Evolutionary conservation across 2,329 filamentous ascomycete genomes (phyloP).

Genomic region (Ascomycota sp.): DNA sequence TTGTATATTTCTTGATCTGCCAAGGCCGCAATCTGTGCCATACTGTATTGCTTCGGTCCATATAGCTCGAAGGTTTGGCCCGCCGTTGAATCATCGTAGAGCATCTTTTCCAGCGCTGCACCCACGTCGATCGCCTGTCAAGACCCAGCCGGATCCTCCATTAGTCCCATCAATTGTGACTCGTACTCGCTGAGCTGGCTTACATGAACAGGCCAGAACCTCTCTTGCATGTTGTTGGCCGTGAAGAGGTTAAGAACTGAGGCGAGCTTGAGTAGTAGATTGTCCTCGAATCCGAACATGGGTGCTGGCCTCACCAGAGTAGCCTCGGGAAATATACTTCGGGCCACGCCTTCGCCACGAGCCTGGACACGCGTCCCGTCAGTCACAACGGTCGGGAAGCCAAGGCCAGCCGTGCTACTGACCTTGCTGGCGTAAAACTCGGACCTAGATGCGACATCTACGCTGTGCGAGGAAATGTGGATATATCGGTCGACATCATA

Average conservation of each 20-base stretch:
- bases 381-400: too few species aligned
- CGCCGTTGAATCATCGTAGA: slow-evolving; percentile 74
- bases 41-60: slow-evolving; percentile 80
- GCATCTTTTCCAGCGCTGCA: slow-evolving; percentile 68
- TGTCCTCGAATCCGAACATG: slow-evolving; percentile 87
- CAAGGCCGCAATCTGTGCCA: slow-evolving; percentile 62
- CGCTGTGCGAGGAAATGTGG: slow-evolving; percentile 89
- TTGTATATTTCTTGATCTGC: slow-evolving; percentile 88
- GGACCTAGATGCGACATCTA: slow-evolving; percentile 53
- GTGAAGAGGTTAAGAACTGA: slow-evolving; percentile 63
- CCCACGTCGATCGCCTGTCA: slow-evolving; percentile 67
- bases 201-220: slow-evolving; percentile 79
- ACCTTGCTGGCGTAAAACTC: slow-evolving; percentile 87
- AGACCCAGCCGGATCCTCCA: too few species aligned
- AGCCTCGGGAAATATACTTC: slow-evolving; percentile 83
- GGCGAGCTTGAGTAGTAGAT: slow-evolving; percentile 68
- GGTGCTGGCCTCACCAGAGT: slow-evolving; percentile 88
- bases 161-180: too few species aligned
- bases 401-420: not conserved
- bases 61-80: slow-evolving; percentile 86
- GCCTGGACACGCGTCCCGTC: slow-evolving; percentile 22
- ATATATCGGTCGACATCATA: slow-evolving; percentile 95
- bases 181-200: slow-evolving; percentile 5
- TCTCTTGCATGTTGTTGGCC: slow-evolving; percentile 80
- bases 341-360: slow-evolving; percentile 59